Base-by-base conservation (phyloP, 768 basidiomycete genomes). In the Phanerochaete sordida region DNA sequence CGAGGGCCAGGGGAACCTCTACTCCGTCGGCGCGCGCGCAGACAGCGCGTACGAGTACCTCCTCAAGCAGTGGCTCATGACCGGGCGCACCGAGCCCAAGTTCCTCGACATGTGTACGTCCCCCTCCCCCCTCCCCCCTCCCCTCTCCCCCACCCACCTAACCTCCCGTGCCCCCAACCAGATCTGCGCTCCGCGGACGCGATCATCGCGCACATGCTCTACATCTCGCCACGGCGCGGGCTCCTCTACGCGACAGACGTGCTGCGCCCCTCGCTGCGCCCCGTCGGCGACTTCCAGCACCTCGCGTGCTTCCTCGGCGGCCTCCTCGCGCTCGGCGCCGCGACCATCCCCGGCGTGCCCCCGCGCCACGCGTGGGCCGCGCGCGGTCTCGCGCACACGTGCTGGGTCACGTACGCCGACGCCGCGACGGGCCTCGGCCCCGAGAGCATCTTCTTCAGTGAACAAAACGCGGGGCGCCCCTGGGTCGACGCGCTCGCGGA, bases 11-110 rank as follows among this genome's bases (percentile, higher is more conserved):
- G 39, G 39, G 1, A 33, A 19, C n/a, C 6, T n/a, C 31, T 75
- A 30, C 66, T 64, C 62, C 7, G 62, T 64, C 13, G 62, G 62
- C 23, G 62, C 59, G 43, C 46, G 44, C 46, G 28, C 57, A 24
- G 90, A 92, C 65, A 92, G 90, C 66, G 82, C 83, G 13, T 88
- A 91, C 61, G 90, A 92, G 70, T 92, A 92, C 66, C 79, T 88
- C 47, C 79, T 92, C 57, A 92, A 92, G 67, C 83, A 87, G 57
- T 90, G 85, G 73, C 75, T 92, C 13, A 76, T 90, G 47, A 88
- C 87, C 5, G 85, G 80, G 19, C 79, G 81, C 65, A 82, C 83
- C 11, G 88, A 91, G 65, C 80, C 77, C 65, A 74, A 73, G 28
- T 85, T 82, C 55, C 75, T 87, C 12, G 82, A 86, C 66, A 81